Conservation (phyloP, 2,329 filamentous ascomycete species). For the Sporothrix humicola region DNA sequence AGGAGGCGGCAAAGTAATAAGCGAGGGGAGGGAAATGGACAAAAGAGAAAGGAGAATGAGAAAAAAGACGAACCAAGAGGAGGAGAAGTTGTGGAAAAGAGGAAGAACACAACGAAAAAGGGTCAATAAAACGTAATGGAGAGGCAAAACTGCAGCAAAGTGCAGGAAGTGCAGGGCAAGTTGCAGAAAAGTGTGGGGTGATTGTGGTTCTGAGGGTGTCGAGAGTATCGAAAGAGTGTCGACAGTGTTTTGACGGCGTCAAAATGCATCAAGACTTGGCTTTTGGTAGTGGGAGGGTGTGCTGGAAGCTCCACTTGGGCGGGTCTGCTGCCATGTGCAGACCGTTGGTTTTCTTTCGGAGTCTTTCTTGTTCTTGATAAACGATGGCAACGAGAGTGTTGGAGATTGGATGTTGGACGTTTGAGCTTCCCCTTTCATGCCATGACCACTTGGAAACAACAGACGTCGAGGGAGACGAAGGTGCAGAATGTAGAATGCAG, state of each 20-base stretch:
- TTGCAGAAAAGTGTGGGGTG: not conserved
- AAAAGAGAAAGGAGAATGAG: not conserved
- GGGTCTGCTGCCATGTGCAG: conserved; percentile 21
- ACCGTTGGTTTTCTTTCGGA: too few species aligned
- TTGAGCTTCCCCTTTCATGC: not conserved
- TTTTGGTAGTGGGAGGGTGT: not conserved
- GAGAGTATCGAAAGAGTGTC: not conserved
- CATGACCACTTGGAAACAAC: conserved; percentile 9
- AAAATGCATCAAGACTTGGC: too few species aligned
- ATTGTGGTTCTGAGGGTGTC: not conserved
- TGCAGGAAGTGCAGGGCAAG: conserved; percentile 2
- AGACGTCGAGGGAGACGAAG: conserved; percentile 8
- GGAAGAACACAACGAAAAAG: not conserved
- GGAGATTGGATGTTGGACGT: not conserved
- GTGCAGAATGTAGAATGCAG: not conserved
- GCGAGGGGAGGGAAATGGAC: not conserved
- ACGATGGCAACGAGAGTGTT: conserved; percentile 5
- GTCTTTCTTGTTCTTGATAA: too few species aligned
- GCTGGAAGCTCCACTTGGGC: conserved; percentile 2
- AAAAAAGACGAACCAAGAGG: not conserved
- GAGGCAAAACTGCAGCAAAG: not conserved
- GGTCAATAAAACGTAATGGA: conserved; percentile 14
- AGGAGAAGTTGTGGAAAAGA: not conserved
- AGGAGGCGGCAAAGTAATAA: conserved; percentile 3
- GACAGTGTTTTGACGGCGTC: not conserved